phyloP scores from a whole-genome alignment of 2,329 filamentous ascomycete species.

The Fusarium sp. region DNA sequence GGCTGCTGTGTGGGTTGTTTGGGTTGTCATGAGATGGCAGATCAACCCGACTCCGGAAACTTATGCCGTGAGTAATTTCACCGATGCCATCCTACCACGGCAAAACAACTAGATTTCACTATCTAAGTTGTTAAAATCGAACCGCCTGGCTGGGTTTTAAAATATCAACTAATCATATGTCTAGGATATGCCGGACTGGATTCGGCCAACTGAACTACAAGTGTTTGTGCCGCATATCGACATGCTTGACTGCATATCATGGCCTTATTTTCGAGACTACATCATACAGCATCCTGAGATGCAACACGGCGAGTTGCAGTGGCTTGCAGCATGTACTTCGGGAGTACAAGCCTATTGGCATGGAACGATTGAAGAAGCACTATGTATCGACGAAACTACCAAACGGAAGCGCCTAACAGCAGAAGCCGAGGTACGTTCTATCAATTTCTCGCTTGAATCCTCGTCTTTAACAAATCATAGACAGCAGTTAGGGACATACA shows the following conservation, averaged over 20 bases:
- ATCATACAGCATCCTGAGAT: conserved; percentile 18
- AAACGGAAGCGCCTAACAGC: background rate
- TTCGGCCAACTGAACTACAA: conserved; percentile 24
- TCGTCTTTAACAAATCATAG: background rate
- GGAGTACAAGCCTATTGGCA: conserved; percentile 1
- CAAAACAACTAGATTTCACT: background rate
- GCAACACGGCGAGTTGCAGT: conserved; percentile 28
- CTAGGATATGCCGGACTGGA: conserved; percentile 26
- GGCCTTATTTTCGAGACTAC: conserved; percentile 23
- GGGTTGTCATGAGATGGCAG: conserved; percentile 25
- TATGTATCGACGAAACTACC: conserved; percentile 1
- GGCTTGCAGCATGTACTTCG: conserved; percentile 17
- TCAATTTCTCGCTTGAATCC: accelerated
- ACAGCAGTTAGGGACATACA: background rate
- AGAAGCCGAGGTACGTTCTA: conserved; percentile 19
- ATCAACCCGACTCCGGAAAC: conserved; percentile 26
- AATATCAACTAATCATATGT: background rate
- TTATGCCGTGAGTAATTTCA: conserved; percentile 13
- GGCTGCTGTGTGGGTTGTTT: conserved; percentile 29
- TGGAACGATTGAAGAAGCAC: conserved; percentile 11
- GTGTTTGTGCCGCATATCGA: conserved; percentile 25
- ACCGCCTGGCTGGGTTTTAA: too few relatives aligned
- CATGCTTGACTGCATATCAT: conserved; percentile 30
- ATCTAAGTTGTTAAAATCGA: background rate
- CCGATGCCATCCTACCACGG: background rate